Evolutionary conservation across 768 basidiomycete genomes (phyloP).

Genomic region (Wakefieldia striispora): DNA sequence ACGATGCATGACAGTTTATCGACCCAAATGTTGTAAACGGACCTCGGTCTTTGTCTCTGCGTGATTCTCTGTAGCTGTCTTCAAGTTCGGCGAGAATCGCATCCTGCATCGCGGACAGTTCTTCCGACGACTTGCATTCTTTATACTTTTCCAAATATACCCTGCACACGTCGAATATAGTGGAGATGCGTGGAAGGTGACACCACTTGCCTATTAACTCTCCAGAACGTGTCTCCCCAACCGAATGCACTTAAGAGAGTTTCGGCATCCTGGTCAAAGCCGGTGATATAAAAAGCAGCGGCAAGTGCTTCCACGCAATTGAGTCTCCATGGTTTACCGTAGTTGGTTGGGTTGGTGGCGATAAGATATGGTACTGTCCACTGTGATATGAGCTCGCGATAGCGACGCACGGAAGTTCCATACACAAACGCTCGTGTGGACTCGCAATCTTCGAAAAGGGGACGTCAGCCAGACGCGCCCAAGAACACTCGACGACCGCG

Average conservation of each 20-base stretch:
- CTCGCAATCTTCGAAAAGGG: slow-evolving; percentile 93
- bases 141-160: slow-evolving; percentile 71
- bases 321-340: slow-evolving; percentile 94
- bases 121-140: slow-evolving; percentile 61
- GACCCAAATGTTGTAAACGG: slow-evolving; percentile 4
- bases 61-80: slow-evolving; percentile 54
- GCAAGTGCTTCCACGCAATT: slow-evolving; percentile 96
- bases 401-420: slow-evolving; percentile 30
- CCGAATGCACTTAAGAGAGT: slow-evolving; percentile 77
- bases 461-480: slow-evolving; percentile 93
- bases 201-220: slow-evolving; percentile 66
- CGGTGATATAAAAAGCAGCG: slow-evolving; percentile 92
- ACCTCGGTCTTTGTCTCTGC: slow-evolving; percentile 48
- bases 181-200: neutral
- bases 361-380: slow-evolving; percentile 93
- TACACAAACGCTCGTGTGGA: slow-evolving; percentile 87
- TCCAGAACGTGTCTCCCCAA: slow-evolving; percentile 88
- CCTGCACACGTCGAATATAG: slow-evolving; percentile 1
- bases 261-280: slow-evolving; percentile 80
- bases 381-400: neutral
- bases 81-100: slow-evolving; percentile 69
- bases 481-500: slow-evolving; percentile 98
- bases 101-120: slow-evolving; percentile 61
- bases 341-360: slow-evolving; percentile 96
- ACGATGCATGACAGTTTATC: neutral